phyloP scores from a whole-genome alignment of 768 basidiomycete species.

The Naganishia randhawae region DNA sequence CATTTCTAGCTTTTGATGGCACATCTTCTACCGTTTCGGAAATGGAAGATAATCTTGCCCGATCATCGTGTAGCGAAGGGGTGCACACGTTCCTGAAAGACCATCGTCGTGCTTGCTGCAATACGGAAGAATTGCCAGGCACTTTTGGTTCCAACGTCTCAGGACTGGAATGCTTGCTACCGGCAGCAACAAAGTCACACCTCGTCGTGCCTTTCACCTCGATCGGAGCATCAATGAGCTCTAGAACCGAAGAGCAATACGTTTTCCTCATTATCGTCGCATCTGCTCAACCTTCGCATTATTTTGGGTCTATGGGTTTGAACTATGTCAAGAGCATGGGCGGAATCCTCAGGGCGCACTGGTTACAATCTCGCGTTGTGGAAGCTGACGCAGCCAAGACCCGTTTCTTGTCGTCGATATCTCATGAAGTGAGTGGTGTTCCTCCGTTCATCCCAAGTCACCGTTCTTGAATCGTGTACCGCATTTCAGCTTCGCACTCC shows the following conservation, averaged over 20 bases:
- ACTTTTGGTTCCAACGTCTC: not conserved
- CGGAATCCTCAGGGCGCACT: constrained; percentile 33
- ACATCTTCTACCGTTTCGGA: not conserved
- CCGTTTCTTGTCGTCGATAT: constrained; percentile 40
- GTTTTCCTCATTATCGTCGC: constrained; percentile 34
- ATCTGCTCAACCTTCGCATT: constrained; percentile 15
- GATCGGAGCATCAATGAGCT: not conserved
- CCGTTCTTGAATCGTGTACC: constrained; percentile 33
- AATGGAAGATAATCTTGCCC: not conserved
- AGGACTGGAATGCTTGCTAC: constrained; percentile 1
- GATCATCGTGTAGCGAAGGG: not conserved
- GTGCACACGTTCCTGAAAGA: not conserved
- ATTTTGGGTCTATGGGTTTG: constrained; percentile 24
- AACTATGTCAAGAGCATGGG: constrained; percentile 34
- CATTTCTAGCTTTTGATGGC: not conserved
- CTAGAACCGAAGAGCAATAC: constrained; percentile 28
- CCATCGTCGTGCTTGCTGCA: not conserved
- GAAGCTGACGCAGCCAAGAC: constrained; percentile 40
- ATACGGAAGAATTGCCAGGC: not conserved
- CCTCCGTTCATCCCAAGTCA: constrained; percentile 32
- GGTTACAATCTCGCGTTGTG: constrained; percentile 30
- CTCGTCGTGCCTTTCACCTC: constrained; percentile 31
- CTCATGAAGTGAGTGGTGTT: constrained; percentile 39
- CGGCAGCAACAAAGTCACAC: constrained; percentile 13
- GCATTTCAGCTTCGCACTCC: constrained; percentile 21